Conservation (phyloP, 352 stramenopile species). For the Phytophthora hybrid region DNA sequence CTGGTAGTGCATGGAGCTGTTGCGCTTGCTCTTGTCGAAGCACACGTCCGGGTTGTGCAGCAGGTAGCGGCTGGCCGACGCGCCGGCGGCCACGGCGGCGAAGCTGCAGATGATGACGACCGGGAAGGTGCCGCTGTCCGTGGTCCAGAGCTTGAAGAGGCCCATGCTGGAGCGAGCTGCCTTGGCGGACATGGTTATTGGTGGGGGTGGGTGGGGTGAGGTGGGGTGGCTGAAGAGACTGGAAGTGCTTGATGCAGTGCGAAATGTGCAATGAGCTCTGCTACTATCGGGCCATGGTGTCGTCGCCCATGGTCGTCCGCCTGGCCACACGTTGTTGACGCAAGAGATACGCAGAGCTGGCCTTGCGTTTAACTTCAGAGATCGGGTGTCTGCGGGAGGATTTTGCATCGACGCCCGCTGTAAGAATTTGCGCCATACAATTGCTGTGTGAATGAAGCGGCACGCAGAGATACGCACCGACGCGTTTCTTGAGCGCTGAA, state of each 20-base stretch:
- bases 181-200: conserved; percentile 35
- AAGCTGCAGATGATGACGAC: conserved; percentile 50
- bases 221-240: background rate
- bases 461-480: conserved; percentile 24
- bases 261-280: conserved; percentile 22
- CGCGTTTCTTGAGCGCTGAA: conserved; percentile 33
- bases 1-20: too few species aligned
- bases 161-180: conserved; percentile 42
- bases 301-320: background rate
- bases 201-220: background rate
- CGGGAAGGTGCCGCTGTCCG: conserved; percentile 57
- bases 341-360: conserved; percentile 18
- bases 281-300: background rate
- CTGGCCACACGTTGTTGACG: conserved; percentile 17
- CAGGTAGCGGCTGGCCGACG: conserved; percentile 37
- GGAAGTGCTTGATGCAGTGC: conserved; percentile 4
- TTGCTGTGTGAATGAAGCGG: background rate
- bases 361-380: conserved; percentile 24
- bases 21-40: too few species aligned
- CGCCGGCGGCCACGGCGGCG: conserved; percentile 40
- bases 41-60: too few species aligned
- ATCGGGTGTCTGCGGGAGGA: background rate
- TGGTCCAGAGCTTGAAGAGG: conserved; percentile 62
- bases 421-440: conserved; percentile 23
- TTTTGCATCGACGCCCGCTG: background rate